Evolutionary conservation across 1,139 yeast species (phyloP).

Genomic region (Candida neerlandica): DNA sequence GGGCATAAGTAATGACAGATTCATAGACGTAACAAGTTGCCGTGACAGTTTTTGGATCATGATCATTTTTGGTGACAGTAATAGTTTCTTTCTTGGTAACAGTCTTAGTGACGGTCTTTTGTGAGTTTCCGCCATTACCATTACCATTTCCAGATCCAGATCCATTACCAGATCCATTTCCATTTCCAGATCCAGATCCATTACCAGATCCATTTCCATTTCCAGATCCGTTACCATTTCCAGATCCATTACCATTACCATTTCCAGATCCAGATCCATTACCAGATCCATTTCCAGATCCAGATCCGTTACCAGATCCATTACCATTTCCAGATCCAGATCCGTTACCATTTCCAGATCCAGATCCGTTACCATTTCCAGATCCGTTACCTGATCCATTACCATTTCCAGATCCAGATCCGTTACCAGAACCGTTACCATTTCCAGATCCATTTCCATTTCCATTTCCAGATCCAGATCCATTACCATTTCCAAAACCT

Average conservation of each 20-base stretch:
- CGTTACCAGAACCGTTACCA: not conserved
- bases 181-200: not conserved
- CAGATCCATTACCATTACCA: too few species aligned
- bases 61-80: not conserved
- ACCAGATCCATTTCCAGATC: too few species aligned
- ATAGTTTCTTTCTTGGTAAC: not conserved
- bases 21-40: conserved; percentile 7
- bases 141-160: not conserved
- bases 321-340: too few species aligned
- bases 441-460: not conserved
- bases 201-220: too few species aligned
- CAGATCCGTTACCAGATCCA: too few species aligned
- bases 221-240: not conserved
- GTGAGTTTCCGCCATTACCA: not conserved
- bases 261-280: too few species aligned
- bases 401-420: too few species aligned
- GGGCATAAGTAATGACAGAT: conserved; percentile 3
- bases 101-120: not conserved
- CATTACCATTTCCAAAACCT: not conserved
- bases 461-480: not conserved
- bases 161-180: too few species aligned
- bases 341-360: too few species aligned
- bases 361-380: not conserved
- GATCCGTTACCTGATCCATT: not conserved
- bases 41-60: not conserved